Evolutionary conservation across 2,329 filamentous ascomycete species (phyloP), one percentile per base, ranked within the genome.

Genomic region (Myrmaecium sp.): DNA sequence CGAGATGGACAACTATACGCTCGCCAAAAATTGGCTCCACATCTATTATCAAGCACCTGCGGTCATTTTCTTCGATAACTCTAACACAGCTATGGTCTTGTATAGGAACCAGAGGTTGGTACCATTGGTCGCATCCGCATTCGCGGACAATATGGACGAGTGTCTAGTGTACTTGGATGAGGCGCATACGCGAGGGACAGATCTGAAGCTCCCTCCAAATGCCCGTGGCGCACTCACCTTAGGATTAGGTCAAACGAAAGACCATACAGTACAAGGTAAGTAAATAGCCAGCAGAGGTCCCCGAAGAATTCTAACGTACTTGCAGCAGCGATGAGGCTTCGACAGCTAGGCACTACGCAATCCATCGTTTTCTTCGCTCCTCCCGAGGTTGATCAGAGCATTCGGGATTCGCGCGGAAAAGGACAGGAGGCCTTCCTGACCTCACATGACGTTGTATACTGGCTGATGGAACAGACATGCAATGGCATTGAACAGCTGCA

Each of bases 401-500:
- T 78, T 17, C 36, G 63, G 0, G 63, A 71, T 29, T 27, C 60
- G 0, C 41, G 51, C 9, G 30, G 39, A 0, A 56, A 58, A 24
- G 33, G 23, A 0, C 13, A 26, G 0, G 15, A 19, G 0, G 39
- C 48, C 5, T 4, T 3, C 1, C 30, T 63, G 2, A 45, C 62
- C 27, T 69, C 66, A 0, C 40, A 42, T 3, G 57, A 71, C 29
- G 63, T 72, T 6, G 48, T 76, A 1, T 38, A 43, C 3, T 78
- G 74, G 74, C 55, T 78, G 0, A 52, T 79, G 0, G 58, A 73
- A 23, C 67, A 76, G 28, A 74, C 70, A 0, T 79, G 73, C 31
- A 44, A 51, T 5, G 57, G 49, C 0, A 72, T 68, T 12, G 66
- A 74, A 31, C 62, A 74, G 17, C 42, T 76, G 0, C 62, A 66